Evolutionary conservation across 2,329 filamentous ascomycete genomes (phyloP).

Genomic region (Aspergillus vadensis): DNA sequence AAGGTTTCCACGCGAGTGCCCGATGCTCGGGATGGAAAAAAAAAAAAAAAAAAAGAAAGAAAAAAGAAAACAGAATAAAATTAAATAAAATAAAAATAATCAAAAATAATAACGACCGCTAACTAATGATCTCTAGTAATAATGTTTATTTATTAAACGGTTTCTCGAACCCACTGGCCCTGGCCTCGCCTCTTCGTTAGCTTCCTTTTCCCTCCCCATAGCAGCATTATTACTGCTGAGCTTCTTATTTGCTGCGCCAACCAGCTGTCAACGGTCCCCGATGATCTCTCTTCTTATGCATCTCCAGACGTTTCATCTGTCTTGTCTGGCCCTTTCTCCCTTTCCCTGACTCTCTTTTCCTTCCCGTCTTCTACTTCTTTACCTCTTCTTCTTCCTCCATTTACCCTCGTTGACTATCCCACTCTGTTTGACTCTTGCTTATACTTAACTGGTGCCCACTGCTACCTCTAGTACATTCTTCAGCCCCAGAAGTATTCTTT

Average conservation of each 20-base stretch:
- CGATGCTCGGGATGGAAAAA: too few species aligned
- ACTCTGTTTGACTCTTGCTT: background rate
- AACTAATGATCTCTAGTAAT: slow-evolving; percentile 11
- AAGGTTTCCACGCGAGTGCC: too few species aligned
- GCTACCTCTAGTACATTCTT: background rate
- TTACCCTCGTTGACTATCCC: background rate
- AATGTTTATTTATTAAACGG: slow-evolving; percentile 17
- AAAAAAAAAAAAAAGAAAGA: background rate
- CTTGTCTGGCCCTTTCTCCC: slow-evolving; percentile 13
- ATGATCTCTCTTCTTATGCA: slow-evolving; percentile 29
- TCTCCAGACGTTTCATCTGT: slow-evolving; percentile 28
- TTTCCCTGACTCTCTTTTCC: slow-evolving; percentile 17
- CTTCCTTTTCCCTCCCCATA: slow-evolving; percentile 15
- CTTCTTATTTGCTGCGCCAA: slow-evolving; percentile 25
- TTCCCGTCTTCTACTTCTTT: slow-evolving; percentile 7
- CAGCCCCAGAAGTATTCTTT: background rate
- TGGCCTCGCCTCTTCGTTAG: slow-evolving; percentile 22
- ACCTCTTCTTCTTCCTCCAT: background rate
- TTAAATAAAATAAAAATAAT: slow-evolving; percentile 18
- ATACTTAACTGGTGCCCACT: background rate
- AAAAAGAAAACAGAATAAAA: slow-evolving; percentile 7
- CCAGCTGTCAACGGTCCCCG: slow-evolving; percentile 27
- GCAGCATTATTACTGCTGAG: slow-evolving; percentile 18
- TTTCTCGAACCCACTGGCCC: slow-evolving; percentile 22
- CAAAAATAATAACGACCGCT: slow-evolving; percentile 10